Percentiles rank a stretch among this genome's conserved stretches.
Conservation (phyloP, 1,284 basidiomycete genomes). For the Ustilago nuda region DNA sequence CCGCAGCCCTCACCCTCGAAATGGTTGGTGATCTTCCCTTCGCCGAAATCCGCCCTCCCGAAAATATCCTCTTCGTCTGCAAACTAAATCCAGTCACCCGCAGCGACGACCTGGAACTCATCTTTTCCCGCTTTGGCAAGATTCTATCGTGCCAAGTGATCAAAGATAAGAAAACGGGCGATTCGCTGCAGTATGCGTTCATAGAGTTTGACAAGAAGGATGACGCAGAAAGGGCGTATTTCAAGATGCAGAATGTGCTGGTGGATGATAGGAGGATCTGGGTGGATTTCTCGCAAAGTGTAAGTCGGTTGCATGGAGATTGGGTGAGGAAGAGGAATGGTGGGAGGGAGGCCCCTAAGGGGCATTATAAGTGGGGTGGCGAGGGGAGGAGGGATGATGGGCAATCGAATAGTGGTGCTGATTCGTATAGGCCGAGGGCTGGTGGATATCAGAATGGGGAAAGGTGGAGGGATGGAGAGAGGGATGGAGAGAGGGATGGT, state of each 20-base stretch:
- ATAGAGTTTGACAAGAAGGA: constrained; percentile 96
- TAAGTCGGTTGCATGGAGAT: constrained; percentile 74
- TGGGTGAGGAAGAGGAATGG: constrained; percentile 69
- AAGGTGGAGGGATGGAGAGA: constrained; percentile 1
- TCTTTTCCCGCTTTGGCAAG: constrained; percentile 93
- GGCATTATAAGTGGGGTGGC: constrained; percentile 31
- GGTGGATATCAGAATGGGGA: constrained; percentile 1
- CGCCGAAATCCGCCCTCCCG: constrained; percentile 95
- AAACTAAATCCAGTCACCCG: constrained; percentile 95
- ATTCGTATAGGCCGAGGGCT: constrained; percentile 21
- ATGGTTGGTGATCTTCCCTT: constrained; percentile 99
- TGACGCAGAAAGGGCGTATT: constrained; percentile 93
- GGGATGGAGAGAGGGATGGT: neutral
- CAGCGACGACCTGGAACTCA: constrained; percentile 95
- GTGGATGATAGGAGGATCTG: constrained; percentile 99
- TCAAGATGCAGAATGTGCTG: constrained; percentile 99
- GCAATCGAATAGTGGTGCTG: neutral
- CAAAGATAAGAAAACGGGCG: constrained; percentile 92
- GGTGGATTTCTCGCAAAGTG: constrained; percentile 90
- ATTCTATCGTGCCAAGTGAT: constrained; percentile 99
- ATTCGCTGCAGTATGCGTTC: constrained; percentile 97
- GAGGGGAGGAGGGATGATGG: neutral
- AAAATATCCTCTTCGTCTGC: constrained; percentile 98
- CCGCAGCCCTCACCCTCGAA: constrained; percentile 94
- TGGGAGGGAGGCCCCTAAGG: constrained; percentile 57